Conservation (phyloP, 2,329 filamentous ascomycete genomes). For the Colletotrichum brevisporum region DNA sequence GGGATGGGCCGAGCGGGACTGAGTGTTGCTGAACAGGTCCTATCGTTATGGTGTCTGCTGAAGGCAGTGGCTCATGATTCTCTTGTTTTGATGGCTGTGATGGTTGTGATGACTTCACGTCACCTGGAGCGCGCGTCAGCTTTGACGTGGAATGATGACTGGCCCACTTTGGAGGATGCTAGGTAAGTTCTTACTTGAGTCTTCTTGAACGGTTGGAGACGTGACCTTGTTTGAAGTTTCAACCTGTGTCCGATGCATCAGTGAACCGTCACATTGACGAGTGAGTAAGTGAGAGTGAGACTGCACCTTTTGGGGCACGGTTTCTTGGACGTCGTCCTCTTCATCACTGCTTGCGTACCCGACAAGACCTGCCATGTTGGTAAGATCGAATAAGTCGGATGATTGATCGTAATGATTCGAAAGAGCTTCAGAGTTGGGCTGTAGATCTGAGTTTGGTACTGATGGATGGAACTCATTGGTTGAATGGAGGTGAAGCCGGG, state of each 20-base stretch:
- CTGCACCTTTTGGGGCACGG: constrained; percentile 21
- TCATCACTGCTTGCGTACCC: constrained; percentile 68
- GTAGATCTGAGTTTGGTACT: background rate
- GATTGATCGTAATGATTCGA: background rate
- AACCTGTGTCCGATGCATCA: constrained; percentile 13
- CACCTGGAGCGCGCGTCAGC: constrained; percentile 9
- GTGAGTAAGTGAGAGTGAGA: background rate
- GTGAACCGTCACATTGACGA: background rate
- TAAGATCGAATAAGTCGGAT: background rate
- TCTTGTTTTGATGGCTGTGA: constrained; percentile 6
- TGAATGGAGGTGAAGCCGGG: constrained; percentile 3
- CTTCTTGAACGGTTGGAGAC: background rate
- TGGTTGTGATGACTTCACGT: constrained; percentile 15
- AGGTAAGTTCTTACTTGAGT: background rate
- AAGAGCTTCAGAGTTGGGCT: background rate
- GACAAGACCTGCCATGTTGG: constrained; percentile 61
- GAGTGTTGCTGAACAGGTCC: constrained; percentile 50
- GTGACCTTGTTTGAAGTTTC: background rate
- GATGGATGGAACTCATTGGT: constrained; percentile 1
- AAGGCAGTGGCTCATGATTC: background rate
- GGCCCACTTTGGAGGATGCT: no score
- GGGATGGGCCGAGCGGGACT: constrained; percentile 55
- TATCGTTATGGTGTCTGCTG: constrained; percentile 40
- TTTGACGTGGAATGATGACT: no score
- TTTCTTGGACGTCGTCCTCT: constrained; percentile 53